Evolutionary conservation across 495 filamentous ascomycete species (phyloP).

Genomic region (Penicillium bialowiezense): DNA sequence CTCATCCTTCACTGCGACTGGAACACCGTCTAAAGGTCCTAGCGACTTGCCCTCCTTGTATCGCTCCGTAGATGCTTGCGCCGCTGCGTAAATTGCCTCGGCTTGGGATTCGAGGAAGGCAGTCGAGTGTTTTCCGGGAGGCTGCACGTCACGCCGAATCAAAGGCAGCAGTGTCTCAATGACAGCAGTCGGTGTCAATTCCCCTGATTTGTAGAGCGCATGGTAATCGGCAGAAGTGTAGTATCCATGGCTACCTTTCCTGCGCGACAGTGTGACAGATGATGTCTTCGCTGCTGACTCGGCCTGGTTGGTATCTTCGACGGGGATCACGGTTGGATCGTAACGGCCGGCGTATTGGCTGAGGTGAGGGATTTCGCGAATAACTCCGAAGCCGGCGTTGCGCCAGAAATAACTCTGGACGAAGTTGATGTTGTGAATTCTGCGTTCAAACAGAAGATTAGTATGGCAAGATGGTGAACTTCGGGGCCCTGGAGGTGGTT

Average conservation of each 20-base stretch:
- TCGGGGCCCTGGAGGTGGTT: background rate
- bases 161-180: conserved; percentile 67
- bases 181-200: conserved; percentile 68
- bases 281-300: conserved; percentile 22
- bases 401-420: conserved; percentile 64
- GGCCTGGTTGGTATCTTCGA: conserved; percentile 34
- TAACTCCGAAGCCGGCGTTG: conserved; percentile 68
- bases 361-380: conserved; percentile 58
- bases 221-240: conserved; percentile 77
- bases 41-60: conserved; percentile 63
- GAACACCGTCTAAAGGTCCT: conserved; percentile 76
- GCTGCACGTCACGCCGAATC: conserved; percentile 55
- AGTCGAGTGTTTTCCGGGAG: conserved; percentile 56
- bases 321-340: conserved; percentile 82
- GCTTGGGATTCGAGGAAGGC: conserved; percentile 64
- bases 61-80: conserved; percentile 65
- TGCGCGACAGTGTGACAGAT: conserved; percentile 17
- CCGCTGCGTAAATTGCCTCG: conserved; percentile 62
- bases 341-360: conserved; percentile 60
- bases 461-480: background rate
- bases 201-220: conserved; percentile 63
- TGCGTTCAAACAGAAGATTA: conserved; percentile 21
- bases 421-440: conserved; percentile 52
- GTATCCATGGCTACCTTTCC: conserved; percentile 48
- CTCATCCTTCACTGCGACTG: conserved; percentile 85